Base-by-base conservation (phyloP, 495 filamentous ascomycete species). In the Penicillium fimorum region DNA sequence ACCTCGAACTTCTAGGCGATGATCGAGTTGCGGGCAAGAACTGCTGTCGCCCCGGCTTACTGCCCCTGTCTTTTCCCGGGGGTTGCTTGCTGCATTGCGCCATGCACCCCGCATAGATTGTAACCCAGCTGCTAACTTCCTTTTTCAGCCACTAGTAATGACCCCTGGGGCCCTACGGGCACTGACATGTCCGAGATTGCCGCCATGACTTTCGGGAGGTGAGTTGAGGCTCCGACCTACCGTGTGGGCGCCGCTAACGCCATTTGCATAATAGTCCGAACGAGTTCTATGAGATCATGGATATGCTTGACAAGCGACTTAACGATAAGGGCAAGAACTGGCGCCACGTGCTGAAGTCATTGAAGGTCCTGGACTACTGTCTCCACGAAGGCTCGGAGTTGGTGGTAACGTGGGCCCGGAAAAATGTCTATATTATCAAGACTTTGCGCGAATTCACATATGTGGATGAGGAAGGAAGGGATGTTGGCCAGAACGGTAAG, bases 271-370 rank as follows among this genome's bases (percentile, higher is more conserved):
- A 45, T 66, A 96, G 92, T 67, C 89, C 89, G n/a, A 91, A 86
- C 68, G 94, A 97, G 72, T 99, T 97, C 75, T 95, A 96, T 78
- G 92, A 99, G 68, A 96, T 99, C 63, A 96, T 99, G 87, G 95
- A 97, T 72, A 99, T 99, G 94, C 79, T 99, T 57, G 95, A 97
- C 74, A 97, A 97, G 79, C 88, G 95, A 57, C 79, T 99, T 63
- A 99, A 99, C 63, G 95, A 99, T 70, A 99, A 99, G 72, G 95
- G 95, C 64, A 99, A 96, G 81, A 99, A 99, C 72, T 99, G 95
- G 95, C 86, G 95, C 63, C 95, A 99, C 72, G 95, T 99, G 4
- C 79, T 99, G 52, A 99, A 99, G 76, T 94, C 92, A 27, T 76
- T 99, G 54, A 99, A 97, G 70, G 95, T 99, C 56, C 81, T 97